Base-by-base conservation (phyloP, 148 eudicot genomes). In the Fagopyrum homotropicum region DNA sequence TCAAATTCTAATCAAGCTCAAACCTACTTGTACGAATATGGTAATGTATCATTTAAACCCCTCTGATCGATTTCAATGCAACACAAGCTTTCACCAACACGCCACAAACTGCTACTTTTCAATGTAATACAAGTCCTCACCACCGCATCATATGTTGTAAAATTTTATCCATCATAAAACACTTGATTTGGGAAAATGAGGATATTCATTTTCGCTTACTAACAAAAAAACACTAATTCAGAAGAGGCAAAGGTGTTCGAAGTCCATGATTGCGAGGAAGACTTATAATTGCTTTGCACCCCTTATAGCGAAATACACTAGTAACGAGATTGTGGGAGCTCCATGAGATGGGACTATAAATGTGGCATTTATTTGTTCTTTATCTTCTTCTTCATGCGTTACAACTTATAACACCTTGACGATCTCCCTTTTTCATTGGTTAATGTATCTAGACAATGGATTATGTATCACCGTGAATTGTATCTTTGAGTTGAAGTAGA, bases 51-150 rank as follows among this genome's bases (percentile, higher is more conserved):
- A 84, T 85, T 82, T 86, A 89, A 15, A 86, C 98, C 55, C 93
- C 93, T 84, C 89, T 77, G 80, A 90, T 74, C 26, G 92, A 93
- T 74, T 79, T 93, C 81, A 83, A 75, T 40, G 86, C 80, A 56
- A 93, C 86, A 72, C 98, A 93, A 4, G 97, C 93, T 69, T 80
- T 79, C 77, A 91, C 87, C 76, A 93, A 79, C 0, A 91, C 91
- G 78, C 91, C 94, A 69, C 78, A 93, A 6, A 97, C 0, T 89
- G 52, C 84, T 77, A 14, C 15, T 35, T 15, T 55, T 76, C 7
- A 93, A 77, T 30, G 26, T 22, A 22, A 22, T 22, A 22, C 26
- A 22, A 22, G 26, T 83, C 84, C 79, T 55, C 48, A 56, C 64
- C 81, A 72, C 78, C 86, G 73, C 15, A 30, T 16, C 12, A 52